Evolutionary conservation across 495 filamentous ascomycete genomes (phyloP).

Genomic region (Friedmanniomyces endolithicus): DNA sequence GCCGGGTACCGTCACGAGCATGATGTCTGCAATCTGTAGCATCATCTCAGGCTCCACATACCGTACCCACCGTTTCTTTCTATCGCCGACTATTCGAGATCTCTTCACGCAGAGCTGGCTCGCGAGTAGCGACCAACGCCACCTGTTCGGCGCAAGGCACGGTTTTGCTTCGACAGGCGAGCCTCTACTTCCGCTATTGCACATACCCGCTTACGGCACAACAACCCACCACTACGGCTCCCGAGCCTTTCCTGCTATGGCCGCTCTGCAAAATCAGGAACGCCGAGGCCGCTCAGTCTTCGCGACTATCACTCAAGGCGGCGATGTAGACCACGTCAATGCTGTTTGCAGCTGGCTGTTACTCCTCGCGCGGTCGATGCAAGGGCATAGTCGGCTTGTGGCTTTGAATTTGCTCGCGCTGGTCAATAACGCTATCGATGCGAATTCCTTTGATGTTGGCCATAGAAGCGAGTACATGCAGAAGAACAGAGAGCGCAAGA

Average conservation of each 20-base stretch:
- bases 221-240: constrained; percentile 4
- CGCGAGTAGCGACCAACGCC: constrained; percentile 3
- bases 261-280: not conserved
- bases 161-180: constrained; percentile 13
- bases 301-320: not conserved
- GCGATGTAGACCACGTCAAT: constrained; percentile 8
- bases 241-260: constrained; percentile 44
- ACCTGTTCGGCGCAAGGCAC: not conserved
- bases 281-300: not conserved
- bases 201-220: constrained; percentile 22
- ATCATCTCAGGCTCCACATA: constrained; percentile 71
- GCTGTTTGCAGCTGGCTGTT: constrained; percentile 70
- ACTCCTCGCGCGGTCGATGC: constrained; percentile 48
- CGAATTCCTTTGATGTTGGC: not conserved
- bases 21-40: constrained; percentile 68
- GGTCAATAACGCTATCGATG: constrained; percentile 13
- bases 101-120: constrained; percentile 17
- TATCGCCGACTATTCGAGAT: constrained; percentile 57
- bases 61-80: constrained; percentile 64
- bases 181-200: constrained; percentile 26
- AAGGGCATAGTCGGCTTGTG: constrained; percentile 55
- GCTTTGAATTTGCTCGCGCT: constrained; percentile 58
- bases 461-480: constrained; percentile 44
- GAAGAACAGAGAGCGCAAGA: constrained; percentile 40
- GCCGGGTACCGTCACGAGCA: constrained; percentile 48